Evolutionary conservation across 331 rosid species (phyloP).

Genomic region (Acacia pycnantha): DNA sequence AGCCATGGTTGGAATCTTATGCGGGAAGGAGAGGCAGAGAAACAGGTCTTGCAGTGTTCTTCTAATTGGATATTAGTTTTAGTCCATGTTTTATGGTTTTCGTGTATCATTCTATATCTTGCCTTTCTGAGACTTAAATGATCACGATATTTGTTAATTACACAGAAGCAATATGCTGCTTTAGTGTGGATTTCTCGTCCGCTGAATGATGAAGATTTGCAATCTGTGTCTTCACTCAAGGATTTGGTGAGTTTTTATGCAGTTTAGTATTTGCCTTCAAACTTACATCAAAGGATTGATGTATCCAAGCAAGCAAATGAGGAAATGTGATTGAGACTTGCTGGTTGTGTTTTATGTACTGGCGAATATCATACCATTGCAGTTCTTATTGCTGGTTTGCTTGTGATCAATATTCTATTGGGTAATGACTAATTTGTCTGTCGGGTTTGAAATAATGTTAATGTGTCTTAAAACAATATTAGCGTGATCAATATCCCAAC

Average conservation of each 20-base stretch:
- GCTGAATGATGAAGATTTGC: conserved; percentile 62
- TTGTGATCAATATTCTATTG: background rate
- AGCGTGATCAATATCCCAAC: background rate
- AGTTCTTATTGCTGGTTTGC: background rate
- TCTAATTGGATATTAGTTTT: conserved; percentile 19
- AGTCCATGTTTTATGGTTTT: conserved; percentile 14
- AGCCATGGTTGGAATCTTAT: conserved; percentile 79
- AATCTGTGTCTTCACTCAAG: conserved; percentile 48
- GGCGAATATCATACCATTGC: background rate
- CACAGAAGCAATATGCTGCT: conserved; percentile 88
- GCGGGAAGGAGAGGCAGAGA: conserved; percentile 95
- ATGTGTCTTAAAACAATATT: background rate
- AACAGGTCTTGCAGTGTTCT: conserved; percentile 60
- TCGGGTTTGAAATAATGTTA: background rate
- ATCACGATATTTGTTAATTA: conserved; percentile 21
- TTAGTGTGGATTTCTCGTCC: conserved; percentile 89
- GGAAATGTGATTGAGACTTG: background rate
- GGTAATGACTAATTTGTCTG: background rate
- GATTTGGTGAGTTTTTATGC: conserved; percentile 43
- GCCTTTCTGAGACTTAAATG: conserved; percentile 11
- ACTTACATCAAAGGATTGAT: conserved; percentile 11
- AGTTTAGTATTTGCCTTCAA: conserved; percentile 8
- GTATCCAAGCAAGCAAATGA: background rate
- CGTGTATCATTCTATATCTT: background rate
- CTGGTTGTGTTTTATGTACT: background rate